Percentiles rank a stretch among this genome's conserved stretches.
These are phyloP conservation scores for Candolleomyces eurysporus DNA, from an alignment of 768 basidiomycete species.

Conservation along the genomic window DNA sequence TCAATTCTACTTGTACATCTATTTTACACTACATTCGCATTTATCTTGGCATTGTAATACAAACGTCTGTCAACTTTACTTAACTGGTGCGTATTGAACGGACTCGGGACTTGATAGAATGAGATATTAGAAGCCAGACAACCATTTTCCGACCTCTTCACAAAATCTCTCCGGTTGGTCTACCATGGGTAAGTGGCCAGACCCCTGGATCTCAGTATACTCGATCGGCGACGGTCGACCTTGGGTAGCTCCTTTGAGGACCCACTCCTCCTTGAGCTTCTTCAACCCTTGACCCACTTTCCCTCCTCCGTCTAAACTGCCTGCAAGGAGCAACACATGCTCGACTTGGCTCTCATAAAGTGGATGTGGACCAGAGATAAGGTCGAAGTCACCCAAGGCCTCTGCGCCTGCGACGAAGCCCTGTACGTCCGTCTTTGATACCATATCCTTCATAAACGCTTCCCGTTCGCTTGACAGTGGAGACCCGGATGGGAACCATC, in stretches of 20 bases:
- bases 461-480: background rate
- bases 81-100: too few relatives aligned
- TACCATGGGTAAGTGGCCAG: slow-evolving; percentile 54
- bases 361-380: slow-evolving; percentile 8
- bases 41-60: too few relatives aligned
- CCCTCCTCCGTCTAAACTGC: slow-evolving; percentile 46
- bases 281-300: slow-evolving; percentile 40
- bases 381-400: slow-evolving; percentile 45
- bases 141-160: slow-evolving; percentile 22
- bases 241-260: slow-evolving; percentile 12
- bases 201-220: slow-evolving; percentile 32
- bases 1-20: too few relatives aligned
- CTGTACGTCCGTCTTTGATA: slow-evolving; percentile 35
- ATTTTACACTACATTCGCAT: too few relatives aligned
- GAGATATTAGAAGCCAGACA: background rate
- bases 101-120: too few relatives aligned
- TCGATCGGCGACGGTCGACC: slow-evolving; percentile 18
- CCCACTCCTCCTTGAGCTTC: slow-evolving; percentile 33
- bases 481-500: slow-evolving; percentile 49
- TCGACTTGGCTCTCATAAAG: slow-evolving; percentile 22
- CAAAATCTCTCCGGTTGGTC: slow-evolving; percentile 44
- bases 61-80: too few relatives aligned
- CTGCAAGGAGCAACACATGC: slow-evolving; percentile 44
- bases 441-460: slow-evolving; percentile 13
- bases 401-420: slow-evolving; percentile 48